Evolutionary conservation across 73 alveolate species (phyloP).

Genomic region (Urostyla sp.): DNA sequence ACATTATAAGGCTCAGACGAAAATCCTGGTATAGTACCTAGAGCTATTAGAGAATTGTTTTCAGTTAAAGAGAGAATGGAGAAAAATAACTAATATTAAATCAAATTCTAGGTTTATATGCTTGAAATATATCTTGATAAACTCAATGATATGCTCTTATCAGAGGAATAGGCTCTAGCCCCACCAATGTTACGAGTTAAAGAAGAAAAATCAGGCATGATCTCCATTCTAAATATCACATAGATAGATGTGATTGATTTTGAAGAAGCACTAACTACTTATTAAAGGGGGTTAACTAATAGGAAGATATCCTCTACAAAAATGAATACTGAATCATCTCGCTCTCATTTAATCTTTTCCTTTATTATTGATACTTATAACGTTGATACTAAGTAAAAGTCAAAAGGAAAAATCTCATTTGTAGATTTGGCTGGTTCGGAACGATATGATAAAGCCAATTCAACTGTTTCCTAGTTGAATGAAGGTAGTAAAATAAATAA

Average conservation of each 20-base stretch:
- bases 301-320: slow-evolving; percentile 49
- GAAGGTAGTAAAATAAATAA: slow-evolving; percentile 80
- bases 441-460: slow-evolving; percentile 6
- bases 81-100: slow-evolving; percentile 42
- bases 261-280: slow-evolving; percentile 40
- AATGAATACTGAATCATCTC: slow-evolving; percentile 46
- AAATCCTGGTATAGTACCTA: slow-evolving; percentile 95
- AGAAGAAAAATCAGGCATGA: slow-evolving; percentile 68
- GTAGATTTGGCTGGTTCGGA: slow-evolving; percentile 69
- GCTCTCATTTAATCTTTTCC: slow-evolving; percentile 61
- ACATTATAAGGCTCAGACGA: slow-evolving; percentile 95
- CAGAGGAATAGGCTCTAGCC: slow-evolving; percentile 12
- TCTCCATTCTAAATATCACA: slow-evolving; percentile 38
- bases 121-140: slow-evolving; percentile 73
- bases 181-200: slow-evolving; percentile 59
- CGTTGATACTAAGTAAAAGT: slow-evolving; percentile 8
- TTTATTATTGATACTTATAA: slow-evolving; percentile 13
- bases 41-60: slow-evolving; percentile 89
- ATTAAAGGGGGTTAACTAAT: slow-evolving; percentile 57
- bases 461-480: slow-evolving; percentile 20
- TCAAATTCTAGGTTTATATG: slow-evolving; percentile 71
- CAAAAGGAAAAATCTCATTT: slow-evolving; percentile 49
- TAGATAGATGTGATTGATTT: not conserved
- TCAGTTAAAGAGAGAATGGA: slow-evolving; percentile 63
- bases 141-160: slow-evolving; percentile 65